These are phyloP conservation scores for Linnemannia exigua DNA, from an alignment of 192 early-diverging fungal genomes.

Conservation along the genomic window DNA sequence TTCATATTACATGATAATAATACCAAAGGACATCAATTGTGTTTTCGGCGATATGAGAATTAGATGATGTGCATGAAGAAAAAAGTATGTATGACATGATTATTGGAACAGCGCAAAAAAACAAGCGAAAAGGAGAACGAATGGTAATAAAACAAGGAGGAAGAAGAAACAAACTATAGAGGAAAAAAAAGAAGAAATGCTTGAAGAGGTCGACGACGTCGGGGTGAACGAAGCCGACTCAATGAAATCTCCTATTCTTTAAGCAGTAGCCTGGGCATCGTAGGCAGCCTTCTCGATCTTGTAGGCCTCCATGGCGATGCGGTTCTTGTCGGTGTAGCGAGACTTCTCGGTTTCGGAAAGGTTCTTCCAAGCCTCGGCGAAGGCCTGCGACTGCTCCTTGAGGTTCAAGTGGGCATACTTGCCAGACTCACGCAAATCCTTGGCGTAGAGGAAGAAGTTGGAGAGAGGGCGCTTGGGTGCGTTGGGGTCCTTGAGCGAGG, in stretches of 20 bases:
- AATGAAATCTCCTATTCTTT: not conserved
- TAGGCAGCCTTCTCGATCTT: constrained; percentile 43
- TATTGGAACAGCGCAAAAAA: constrained; percentile 1
- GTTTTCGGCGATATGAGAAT: not conserved
- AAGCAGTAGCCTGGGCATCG: constrained; percentile 27
- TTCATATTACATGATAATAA: not conserved
- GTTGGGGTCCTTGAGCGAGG: constrained; percentile 38
- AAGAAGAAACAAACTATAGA: constrained; percentile 5
- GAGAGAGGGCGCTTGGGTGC: constrained; percentile 43
- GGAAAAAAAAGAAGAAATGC: not conserved
- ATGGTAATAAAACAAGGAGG: not conserved
- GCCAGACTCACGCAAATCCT: constrained; percentile 25
- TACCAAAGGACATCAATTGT: not conserved
- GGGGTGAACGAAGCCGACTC: not conserved
- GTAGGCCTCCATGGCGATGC: constrained; percentile 26
- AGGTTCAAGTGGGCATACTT: constrained; percentile 26
- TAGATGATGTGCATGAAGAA: constrained; percentile 13
- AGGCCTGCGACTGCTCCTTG: constrained; percentile 26
- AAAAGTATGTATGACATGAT: constrained; percentile 1
- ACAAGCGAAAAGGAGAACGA: not conserved
- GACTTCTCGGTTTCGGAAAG: constrained; percentile 17
- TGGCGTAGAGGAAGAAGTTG: constrained; percentile 40
- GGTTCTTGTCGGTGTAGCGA: constrained; percentile 19
- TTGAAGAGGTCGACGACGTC: not conserved
- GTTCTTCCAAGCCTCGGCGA: constrained; percentile 21